Evolutionary conservation across 2,329 filamentous ascomycete genomes (phyloP), one percentile per base, ranked within the genome.

Genomic region (Fusarium goolgardi): DNA sequence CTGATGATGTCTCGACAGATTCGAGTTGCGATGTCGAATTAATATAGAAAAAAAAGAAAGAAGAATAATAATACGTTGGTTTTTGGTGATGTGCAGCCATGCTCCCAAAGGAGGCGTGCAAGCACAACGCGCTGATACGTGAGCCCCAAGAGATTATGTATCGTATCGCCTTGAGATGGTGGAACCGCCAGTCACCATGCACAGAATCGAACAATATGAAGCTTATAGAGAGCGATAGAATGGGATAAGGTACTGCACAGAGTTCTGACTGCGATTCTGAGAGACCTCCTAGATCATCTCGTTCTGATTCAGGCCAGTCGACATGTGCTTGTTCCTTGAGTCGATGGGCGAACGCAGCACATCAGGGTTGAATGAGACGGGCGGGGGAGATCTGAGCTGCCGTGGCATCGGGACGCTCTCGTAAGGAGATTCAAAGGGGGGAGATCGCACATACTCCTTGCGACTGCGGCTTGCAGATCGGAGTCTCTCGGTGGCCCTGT

Each of bases 401-500:
- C 69, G 66, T 25, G 72, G 71, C 57, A 69, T 67, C 20, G 77
- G 77, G 4, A 81, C 74, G 66, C 79, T 82, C 72, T 84, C 82
- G 61, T 83, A 81, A 21, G 79, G 81, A 21, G 77, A 77, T 29
- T 78, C 76, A 32, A 75, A 65, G 7, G 67, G 64, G 10, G 73
- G 71, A 31, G 71, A 75, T 63, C 69, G 62, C 9, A 55, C 47
- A 32, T 71, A 66, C 63, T 81, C 82, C 68, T 85, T 85, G 43
- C 83, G 82, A 51, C 82, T 83, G 18, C 87, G 85, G 75, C 86
- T 89, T 3, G 81, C 86, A 6, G 86, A 89, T 21, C 87, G 84
- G 72, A 89, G 83, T 47, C 86, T 83, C 70, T 89, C 87, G 0
- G 86, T 87, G 0, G 85, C 86, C 46, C 87, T 86, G 60, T 82